These are phyloP conservation scores for Penicillium sp. DNA, from an alignment of 2,329 filamentous ascomycete species.

Conservation along the genomic window DNA sequence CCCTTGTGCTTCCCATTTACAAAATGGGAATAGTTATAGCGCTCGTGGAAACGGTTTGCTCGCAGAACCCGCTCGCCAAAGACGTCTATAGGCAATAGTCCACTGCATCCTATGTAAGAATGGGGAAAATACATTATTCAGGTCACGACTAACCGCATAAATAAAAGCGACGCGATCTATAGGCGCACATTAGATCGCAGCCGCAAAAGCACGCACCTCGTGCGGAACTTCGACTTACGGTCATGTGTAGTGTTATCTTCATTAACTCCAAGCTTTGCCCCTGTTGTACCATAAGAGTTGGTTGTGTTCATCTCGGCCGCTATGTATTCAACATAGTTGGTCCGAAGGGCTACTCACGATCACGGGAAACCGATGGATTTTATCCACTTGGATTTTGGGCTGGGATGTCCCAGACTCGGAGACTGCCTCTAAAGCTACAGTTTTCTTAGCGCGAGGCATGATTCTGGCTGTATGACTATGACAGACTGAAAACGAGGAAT, in stretches of 20 bases:
- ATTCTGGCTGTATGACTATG: no score
- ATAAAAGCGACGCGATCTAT: background rate
- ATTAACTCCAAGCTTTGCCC: slow-evolving; percentile 48
- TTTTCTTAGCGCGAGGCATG: background rate
- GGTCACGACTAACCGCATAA: background rate
- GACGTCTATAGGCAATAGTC: background rate
- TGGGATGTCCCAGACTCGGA: background rate
- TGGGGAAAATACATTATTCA: background rate
- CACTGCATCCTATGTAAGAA: background rate
- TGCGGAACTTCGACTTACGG: slow-evolving; percentile 31
- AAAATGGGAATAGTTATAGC: background rate
- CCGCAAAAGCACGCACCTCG: background rate
- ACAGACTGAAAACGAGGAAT: background rate
- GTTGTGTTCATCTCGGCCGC: background rate
- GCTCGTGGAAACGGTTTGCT: background rate
- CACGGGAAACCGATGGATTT: background rate
- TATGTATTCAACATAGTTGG: background rate
- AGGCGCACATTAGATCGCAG: background rate
- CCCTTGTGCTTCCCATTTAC: background rate
- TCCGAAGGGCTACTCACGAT: background rate
- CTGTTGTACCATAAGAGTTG: slow-evolving; percentile 8
- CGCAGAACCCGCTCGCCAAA: background rate
- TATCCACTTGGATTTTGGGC: background rate
- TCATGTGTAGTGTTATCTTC: slow-evolving; percentile 48
- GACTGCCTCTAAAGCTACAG: background rate